Conservation (phyloP, 352 stramenopile species). For the Blastocystis sp. region DNA sequence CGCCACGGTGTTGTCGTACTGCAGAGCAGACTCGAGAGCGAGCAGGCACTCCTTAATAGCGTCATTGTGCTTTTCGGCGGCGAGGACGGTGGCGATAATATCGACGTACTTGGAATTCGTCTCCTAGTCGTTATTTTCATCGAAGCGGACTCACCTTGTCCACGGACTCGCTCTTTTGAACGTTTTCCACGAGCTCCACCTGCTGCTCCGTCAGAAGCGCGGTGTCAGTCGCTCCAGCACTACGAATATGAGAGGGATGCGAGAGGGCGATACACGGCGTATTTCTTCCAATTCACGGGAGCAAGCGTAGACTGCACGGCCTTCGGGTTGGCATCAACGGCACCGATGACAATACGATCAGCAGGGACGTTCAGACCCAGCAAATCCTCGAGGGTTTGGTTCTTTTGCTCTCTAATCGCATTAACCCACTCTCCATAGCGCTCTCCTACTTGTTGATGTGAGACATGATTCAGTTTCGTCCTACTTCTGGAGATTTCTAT, state of each 20-base stretch:
- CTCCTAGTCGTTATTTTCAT: too few species aligned
- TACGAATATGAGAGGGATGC: not conserved
- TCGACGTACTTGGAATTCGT: too few species aligned
- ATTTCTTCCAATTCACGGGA: slow-evolving; percentile 49
- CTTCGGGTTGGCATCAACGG: not conserved
- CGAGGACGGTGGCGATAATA: too few species aligned
- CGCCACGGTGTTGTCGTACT: too few species aligned
- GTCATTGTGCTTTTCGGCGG: too few species aligned
- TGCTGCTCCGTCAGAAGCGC: slow-evolving; percentile 37
- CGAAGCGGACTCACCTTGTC: not conserved
- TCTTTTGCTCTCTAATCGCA: slow-evolving; percentile 36
- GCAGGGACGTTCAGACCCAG: slow-evolving; percentile 45
- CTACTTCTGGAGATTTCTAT: not conserved
- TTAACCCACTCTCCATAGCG: not conserved
- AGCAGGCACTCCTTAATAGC: too few species aligned
- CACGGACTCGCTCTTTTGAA: not conserved
- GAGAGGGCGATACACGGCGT: slow-evolving; percentile 10
- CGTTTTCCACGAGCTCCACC: not conserved
- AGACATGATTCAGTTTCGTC: slow-evolving; percentile 2
- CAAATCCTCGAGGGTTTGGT: slow-evolving; percentile 27
- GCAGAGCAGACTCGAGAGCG: too few species aligned
- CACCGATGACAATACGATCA: slow-evolving; percentile 42
- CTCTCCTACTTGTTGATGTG: slow-evolving; percentile 39
- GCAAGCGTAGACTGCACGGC: not conserved
- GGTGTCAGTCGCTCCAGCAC: slow-evolving; percentile 32